Base-by-base conservation (phyloP, 805 yeast genomes). In the Myxozyma sirexii region DNA sequence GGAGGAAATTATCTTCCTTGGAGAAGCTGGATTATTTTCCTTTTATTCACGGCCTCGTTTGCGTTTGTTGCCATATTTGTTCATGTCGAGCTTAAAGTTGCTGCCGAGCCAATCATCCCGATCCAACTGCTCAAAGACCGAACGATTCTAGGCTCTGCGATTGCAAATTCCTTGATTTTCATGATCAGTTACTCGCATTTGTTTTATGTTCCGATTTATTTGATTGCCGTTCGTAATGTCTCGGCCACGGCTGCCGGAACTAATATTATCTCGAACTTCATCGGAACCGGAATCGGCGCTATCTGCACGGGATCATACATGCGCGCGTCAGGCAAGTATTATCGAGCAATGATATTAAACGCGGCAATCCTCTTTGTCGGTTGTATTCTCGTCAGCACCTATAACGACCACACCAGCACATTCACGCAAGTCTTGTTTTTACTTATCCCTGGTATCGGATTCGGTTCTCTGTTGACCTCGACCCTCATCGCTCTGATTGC, bases 401-500 rank as follows among this genome's bases (percentile, higher is more conserved):
- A 68, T 41, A 68, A 69, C 21, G 66, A 44, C n/a, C 17, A 29
- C 31, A 58, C 69, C 4, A 41, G 72, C 1, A 58, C 73, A 51
- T 63, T 76, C 50, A 62, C 68, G 10, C 86, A 84, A 60, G 81
- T 73, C 57, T 47, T 78, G 0, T 71, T 82, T 41, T 69, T 84
- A 59, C 66, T 82, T 19, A 74, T 84, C 8, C 82, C 84, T 5
- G 90, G 94, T 7, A 75, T 83, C 38, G 89, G 88, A 0, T 84
- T 86, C 65, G 83, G 96, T 0, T 75, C 82, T 2, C 78, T 84
- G 71, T 77, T 89, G 62, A 89, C 96, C 0, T 82, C 88, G 1
- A 84, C 92, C 0, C 75, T 90, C 49, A 73, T 89, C 37, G 87
- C 96, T 0, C 78, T 90, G 73, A 87, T 90, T 55, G 85, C 94